Conservation (phyloP, 2,329 filamentous ascomycete genomes). For the Endothia cerciana region DNA sequence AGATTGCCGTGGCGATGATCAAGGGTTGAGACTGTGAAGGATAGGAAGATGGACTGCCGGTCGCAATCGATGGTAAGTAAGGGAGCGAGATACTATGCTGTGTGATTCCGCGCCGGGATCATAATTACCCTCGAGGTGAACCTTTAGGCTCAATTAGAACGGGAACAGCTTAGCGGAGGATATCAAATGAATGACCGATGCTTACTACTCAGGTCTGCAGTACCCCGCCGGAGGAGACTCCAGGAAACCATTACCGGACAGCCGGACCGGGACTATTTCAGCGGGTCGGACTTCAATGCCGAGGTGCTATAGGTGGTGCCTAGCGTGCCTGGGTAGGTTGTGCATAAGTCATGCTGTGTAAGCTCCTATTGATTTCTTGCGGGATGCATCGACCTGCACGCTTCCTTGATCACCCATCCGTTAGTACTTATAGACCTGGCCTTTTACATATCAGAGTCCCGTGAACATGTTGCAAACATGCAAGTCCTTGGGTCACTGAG, state of each 20-base stretch:
- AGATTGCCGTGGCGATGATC: not conserved
- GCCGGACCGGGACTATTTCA: not conserved
- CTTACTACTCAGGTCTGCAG: not conserved
- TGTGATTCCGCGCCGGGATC: not conserved
- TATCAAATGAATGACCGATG: slow-evolving; percentile 4
- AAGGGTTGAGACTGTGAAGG: not conserved
- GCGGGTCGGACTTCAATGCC: not conserved
- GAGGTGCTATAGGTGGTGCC: not conserved
- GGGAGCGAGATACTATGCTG: not conserved
- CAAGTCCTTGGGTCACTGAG: too few relatives aligned
- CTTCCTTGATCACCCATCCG: not conserved
- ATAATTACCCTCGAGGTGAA: not conserved
- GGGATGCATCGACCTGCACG: not conserved
- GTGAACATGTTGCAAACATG: not conserved
- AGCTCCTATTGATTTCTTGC: not conserved
- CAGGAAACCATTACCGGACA: not conserved
- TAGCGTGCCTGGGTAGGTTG: too few relatives aligned
- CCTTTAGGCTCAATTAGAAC: not conserved
- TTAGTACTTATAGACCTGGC: not conserved
- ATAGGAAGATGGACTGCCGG: not conserved
- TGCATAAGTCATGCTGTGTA: not conserved
- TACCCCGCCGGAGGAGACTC: not conserved
- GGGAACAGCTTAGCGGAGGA: not conserved
- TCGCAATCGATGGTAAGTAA: too few relatives aligned
- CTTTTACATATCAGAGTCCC: not conserved